phyloP scores from a whole-genome alignment of 208 protist genomes.

The Spongospora subterranea region DNA sequence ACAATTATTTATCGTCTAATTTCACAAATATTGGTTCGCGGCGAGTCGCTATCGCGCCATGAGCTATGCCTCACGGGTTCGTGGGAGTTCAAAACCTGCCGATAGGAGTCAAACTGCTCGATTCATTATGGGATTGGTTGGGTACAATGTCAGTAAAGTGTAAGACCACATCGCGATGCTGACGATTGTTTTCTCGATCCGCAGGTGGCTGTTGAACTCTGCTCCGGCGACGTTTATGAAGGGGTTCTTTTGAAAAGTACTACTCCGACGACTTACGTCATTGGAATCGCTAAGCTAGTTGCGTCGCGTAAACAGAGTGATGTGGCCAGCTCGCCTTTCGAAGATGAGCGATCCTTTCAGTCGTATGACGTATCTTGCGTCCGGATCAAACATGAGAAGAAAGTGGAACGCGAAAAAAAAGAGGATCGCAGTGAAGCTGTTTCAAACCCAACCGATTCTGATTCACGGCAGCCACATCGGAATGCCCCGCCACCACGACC shows the following conservation, averaged over 20 bases:
- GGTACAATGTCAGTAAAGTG: neutral
- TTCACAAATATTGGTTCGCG: no score
- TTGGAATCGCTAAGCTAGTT: neutral
- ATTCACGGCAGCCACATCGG: neutral
- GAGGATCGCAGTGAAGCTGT: neutral
- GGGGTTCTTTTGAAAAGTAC: neutral
- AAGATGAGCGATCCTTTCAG: slow-evolving; percentile 1
- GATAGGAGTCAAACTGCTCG: neutral
- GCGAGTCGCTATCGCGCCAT: no score
- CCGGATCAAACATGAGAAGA: neutral
- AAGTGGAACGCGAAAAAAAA: neutral
- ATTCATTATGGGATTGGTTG: neutral
- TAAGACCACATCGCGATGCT: neutral
- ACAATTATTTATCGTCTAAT: no score
- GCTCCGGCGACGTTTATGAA: neutral
- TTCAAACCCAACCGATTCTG: neutral
- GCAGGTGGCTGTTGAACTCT: neutral
- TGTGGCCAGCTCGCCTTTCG: neutral
- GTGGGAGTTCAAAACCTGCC: neutral
- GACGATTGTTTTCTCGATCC: neutral
- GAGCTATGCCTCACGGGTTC: slow-evolving; percentile 45
- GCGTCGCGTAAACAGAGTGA: neutral
- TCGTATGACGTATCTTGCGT: neutral
- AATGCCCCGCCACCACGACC: neutral
- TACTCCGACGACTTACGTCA: neutral